Base-by-base conservation (phyloP, 352 stramenopile species). In the Halophytophthora batemanensis region DNA sequence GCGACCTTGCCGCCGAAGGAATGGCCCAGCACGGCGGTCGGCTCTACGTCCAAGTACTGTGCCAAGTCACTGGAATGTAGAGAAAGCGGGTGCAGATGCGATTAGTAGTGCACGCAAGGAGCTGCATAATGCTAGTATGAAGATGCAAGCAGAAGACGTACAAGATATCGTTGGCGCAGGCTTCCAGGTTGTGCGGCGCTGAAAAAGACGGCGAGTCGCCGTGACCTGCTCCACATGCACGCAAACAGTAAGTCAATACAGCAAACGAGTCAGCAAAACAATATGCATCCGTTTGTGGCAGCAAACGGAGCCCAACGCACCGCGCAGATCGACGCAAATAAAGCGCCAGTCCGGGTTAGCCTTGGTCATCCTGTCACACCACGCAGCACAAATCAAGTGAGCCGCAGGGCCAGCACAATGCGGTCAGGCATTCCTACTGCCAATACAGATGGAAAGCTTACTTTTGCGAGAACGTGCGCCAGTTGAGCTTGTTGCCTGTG, bases 1-100 rank as follows among this genome's bases (percentile, higher is more conserved):
- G 82, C 80, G 49, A 93, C 77, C 46, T 93, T 93, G 36, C 82
- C 82, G 18, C 82, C 80, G 42, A 90, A 93, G 14, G 82, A 93
- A 51, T 93, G 82, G 17, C 82, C 80, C 18, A 87, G 56, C 10
- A 90, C 64, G 6, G 74, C 74, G 37, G 86, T 73, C 10, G 80
- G 79, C 45, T 75, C 61, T 5, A 86, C 63, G 7, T 78, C 59
- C 25, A 92, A 61, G 44, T 76, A 45, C 18, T 68, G 67, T 2
- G 71, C 66, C 19, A 92, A 50, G 10, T 69, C 63, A 5, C 81
- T 92, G 45, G 12, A 42, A 42, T 45, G 17, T 19, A 56, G n/a
- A 22, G 52, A 11, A 50, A 10, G 23, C 18, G 17, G 17, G 36
- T 6, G 18, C 31, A 36, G 3, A 44, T 5, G 15, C 22, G 38